Base-by-base conservation (phyloP, 2,329 filamentous ascomycete genomes). In the Helotiales sp. region DNA sequence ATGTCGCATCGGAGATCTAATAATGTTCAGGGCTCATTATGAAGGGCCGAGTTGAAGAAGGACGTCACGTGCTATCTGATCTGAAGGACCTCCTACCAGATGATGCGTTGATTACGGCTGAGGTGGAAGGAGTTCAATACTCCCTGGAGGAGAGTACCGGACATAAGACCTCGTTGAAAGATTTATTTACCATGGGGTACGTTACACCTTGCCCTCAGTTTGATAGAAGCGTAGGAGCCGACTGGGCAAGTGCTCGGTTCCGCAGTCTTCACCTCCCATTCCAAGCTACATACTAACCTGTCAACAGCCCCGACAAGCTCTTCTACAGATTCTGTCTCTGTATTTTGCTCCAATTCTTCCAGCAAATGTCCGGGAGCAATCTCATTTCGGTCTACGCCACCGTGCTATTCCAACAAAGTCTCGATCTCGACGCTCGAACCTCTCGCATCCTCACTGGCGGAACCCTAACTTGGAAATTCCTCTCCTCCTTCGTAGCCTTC, bases 391-490 rank as follows among this genome's bases (percentile, higher is more conserved):
- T 75, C 57, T 76, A 75, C 19, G 76, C 79, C 0, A 74, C 79
- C 0, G 76, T 77, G n/a, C 79, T 83, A 54, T 80, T 79, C 61
- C 71, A 78, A 54, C 54, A 57, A 24, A 76, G 73, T 15, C 76
- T 81, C 15, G 73, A 74, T n/a, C 73, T 79, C 1, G 72, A 71
- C 9, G 76, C 75, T 52, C 66, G 77, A 3, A 73, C 79, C 1
- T 79, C 84, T 0, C 71, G 83, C 1, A 82, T 84, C 31, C 64
- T 79, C 17, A 81, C 79, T 5, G 65, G 60, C 17, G 63, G 60
- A 24, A 79, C 79, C 12, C 70, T 84, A 30, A 83, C 81, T 5
- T 84, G 79, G 76, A 83, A 84, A 66, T 81, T 82, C 64, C 63
- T 82, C 19, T 79, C 77, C 30, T 79, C 22, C 17, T 63, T 65